Base-by-base conservation (phyloP, 2,329 filamentous ascomycete species). In the Ploettnerulaceae sp. region DNA sequence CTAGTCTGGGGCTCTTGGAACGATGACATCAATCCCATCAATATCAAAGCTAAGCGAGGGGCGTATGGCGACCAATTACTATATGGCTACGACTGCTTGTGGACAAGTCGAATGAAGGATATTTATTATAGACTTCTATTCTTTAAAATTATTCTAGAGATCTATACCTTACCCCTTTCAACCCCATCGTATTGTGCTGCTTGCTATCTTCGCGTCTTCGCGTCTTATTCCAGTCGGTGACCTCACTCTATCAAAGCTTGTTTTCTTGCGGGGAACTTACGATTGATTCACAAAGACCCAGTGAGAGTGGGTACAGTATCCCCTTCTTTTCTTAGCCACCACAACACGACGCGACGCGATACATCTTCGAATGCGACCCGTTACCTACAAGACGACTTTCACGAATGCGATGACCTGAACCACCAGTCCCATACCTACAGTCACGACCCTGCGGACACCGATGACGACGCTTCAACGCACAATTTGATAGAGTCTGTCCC, bases 401-500 rank as follows among this genome's bases (percentile, higher is more conserved):
- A 50, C 25, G 42, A 43, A 9, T 40, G 49, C 40, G 14, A 58
- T 57, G 55, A 53, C 42, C 37, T 56, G 45, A 58, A 47, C 15
- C 18, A 43, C 33, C 11, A 31, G 11, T 36, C 9, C 38, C 26
- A 29, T 26, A 45, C 29, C 14, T 18, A 49, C 35, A 26, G 24
- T 43, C 32, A 26, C n/a, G 15, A 17, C 17, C 22, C 45, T 28
- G 33, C 56, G 51, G 40, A 57, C 51, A 52, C 51, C 32, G 45
- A 57, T 54, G 55, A 58, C 44, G 44, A 49, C 48, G 43, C 29
- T 28, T 26, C 38, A 36, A 43, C 37, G 24, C 28, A 49, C 26
- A 39, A 18, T 34, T 52, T 51, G 48, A 51, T 39, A 37, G 36
- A 53, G 45, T n/a, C n/a, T 42, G 40, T 82, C 81, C 70, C 72